A percentile compares a stretch with the other conserved stretches of the same genome.
Conservation (phyloP, 805 yeast species). For the Kregervanrija pseudodelftensis region DNA sequence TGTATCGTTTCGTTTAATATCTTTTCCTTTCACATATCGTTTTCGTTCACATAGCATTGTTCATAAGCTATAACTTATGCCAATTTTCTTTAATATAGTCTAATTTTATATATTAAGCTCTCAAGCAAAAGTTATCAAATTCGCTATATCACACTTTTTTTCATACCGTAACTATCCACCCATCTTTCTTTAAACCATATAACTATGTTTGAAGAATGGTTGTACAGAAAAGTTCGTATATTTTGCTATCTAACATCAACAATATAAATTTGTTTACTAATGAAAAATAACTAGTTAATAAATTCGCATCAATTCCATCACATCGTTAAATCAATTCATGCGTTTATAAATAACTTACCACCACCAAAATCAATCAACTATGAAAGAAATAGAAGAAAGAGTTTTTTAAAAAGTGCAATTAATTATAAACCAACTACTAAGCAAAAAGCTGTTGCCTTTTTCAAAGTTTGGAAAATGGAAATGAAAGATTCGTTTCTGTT, state of each 20-base stretch:
- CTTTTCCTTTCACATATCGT: no score
- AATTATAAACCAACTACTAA: conserved; percentile 37
- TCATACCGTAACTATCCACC: no score
- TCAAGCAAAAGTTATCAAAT: no score
- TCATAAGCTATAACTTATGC: no score
- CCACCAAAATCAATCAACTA: conserved; percentile 26
- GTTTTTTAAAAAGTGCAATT: not conserved
- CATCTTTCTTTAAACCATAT: no score
- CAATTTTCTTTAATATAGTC: no score
- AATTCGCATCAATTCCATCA: conserved; percentile 52
- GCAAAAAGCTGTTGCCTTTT: conserved; percentile 57
- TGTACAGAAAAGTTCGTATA: conserved; percentile 26
- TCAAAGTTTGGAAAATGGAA: conserved; percentile 55
- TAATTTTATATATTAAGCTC: no score
- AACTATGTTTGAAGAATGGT: conserved; percentile 38
- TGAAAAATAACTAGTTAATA: conserved; percentile 33
- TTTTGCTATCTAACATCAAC: not conserved
- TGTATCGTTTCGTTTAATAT: no score
- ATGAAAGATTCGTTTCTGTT: conserved; percentile 48
- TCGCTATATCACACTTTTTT: no score
- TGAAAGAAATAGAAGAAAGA: not conserved
- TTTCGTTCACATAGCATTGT: no score
- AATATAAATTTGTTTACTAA: not conserved
- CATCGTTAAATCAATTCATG: conserved; percentile 57
- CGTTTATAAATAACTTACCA: conserved; percentile 54